A percentile compares a stretch with the other conserved stretches of the same genome.
phyloP scores from a whole-genome alignment of 208 protist genomes.

The Acanthamoeba royreba region DNA sequence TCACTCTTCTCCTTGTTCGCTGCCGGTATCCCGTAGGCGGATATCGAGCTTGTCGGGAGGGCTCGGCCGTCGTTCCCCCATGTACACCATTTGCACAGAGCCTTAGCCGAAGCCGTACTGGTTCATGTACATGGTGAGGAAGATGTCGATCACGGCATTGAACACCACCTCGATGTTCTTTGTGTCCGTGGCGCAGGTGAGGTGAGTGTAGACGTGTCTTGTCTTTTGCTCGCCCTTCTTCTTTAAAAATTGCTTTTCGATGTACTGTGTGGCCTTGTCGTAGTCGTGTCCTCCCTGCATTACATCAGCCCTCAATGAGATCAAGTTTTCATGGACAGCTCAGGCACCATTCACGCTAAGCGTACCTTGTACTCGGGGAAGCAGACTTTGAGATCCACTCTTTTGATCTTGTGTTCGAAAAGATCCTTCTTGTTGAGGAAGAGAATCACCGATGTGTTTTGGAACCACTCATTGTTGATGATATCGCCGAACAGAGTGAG shows the following conservation, averaged over 20 bases:
- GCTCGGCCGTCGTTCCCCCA: too few species aligned
- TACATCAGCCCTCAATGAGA: neutral
- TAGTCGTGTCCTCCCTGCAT: slow-evolving; percentile 40
- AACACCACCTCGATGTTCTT: slow-evolving; percentile 82
- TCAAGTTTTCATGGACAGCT: neutral
- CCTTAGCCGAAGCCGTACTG: neutral
- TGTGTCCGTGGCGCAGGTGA: slow-evolving; percentile 84
- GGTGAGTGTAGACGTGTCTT: slow-evolving; percentile 76
- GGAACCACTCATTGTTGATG: slow-evolving; percentile 78
- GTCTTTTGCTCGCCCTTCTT: slow-evolving; percentile 60
- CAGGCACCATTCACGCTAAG: neutral
- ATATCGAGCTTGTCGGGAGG: too few species aligned
- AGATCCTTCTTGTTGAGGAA: slow-evolving; percentile 86
- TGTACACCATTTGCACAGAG: too few species aligned
- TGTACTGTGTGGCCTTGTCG: slow-evolving; percentile 68
- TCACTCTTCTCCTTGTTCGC: too few species aligned
- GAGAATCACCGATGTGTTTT: slow-evolving; percentile 79
- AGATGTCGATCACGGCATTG: slow-evolving; percentile 76
- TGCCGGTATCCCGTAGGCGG: too few species aligned
- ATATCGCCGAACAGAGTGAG: slow-evolving; percentile 79
- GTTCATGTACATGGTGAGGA: slow-evolving; percentile 45
- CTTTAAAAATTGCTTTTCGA: slow-evolving; percentile 71
- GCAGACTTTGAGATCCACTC: slow-evolving; percentile 60
- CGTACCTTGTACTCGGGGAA: slow-evolving; percentile 72
- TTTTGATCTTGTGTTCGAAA: slow-evolving; percentile 80